Conservation (phyloP, 306 rosid genomes). For the Quercus rubra region DNA sequence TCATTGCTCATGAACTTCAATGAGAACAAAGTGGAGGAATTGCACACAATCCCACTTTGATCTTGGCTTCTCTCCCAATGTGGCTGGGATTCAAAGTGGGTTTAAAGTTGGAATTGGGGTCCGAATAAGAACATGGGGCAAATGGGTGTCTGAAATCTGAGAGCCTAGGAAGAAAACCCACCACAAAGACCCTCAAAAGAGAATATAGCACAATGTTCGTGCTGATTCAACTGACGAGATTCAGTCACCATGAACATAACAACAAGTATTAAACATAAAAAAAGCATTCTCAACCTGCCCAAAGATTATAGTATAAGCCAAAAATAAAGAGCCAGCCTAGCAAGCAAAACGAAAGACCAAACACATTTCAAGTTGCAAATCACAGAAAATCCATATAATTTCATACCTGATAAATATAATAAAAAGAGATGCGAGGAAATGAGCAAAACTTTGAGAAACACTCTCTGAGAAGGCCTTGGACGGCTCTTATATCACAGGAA, state of each 20-base stretch:
- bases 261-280: background rate
- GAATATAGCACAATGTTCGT: background rate
- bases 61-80: too few species aligned
- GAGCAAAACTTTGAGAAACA: background rate
- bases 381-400: background rate
- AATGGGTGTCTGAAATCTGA: too few species aligned
- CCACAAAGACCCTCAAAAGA: background rate
- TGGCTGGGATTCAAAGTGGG: too few species aligned
- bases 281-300: background rate
- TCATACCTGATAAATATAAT: background rate
- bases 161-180: background rate
- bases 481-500: constrained; percentile 65
- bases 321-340: background rate
- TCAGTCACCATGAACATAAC: background rate
- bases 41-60: too few species aligned
- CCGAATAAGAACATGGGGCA: too few species aligned
- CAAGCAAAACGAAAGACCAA: too few species aligned
- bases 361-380: background rate
- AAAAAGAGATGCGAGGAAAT: background rate
- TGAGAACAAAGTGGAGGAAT: too few species aligned
- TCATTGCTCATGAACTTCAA: too few species aligned
- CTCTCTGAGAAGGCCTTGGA: constrained; percentile 40
- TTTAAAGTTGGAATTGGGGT: too few species aligned
- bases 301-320: too few species aligned
- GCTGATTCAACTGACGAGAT: background rate